These are phyloP conservation scores for Grosmannia clavigera DNA, from an alignment of 2,329 filamentous ascomycete species.

Conservation along the genomic window DNA sequence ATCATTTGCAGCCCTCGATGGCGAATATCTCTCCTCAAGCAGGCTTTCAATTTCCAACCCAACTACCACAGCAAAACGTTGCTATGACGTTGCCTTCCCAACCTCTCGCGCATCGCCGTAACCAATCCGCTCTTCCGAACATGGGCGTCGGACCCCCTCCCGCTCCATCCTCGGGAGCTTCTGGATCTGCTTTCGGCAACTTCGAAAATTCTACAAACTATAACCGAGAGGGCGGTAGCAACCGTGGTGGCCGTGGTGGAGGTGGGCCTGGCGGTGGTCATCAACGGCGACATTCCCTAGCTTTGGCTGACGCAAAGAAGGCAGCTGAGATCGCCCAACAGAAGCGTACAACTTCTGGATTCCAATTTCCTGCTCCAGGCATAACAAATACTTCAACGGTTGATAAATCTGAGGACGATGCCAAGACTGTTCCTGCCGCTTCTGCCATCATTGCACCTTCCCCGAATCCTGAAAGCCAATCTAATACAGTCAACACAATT, in stretches of 20 bases:
- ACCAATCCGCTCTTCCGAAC: conserved; percentile 90
- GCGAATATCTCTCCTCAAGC: conserved; percentile 65
- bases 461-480: conserved; percentile 16
- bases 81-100: conserved; percentile 66
- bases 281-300: conserved; percentile 86
- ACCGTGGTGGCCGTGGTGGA: conserved; percentile 26
- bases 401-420: conserved; percentile 45
- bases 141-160: conserved; percentile 82
- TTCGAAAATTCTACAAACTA: conserved; percentile 52
- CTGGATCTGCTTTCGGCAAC: conserved; percentile 66
- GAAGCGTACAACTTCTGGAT: conserved; percentile 85
- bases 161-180: conserved; percentile 82
- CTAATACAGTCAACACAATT: background rate
- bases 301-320: conserved; percentile 92
- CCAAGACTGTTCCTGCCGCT: conserved; percentile 20
- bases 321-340: conserved; percentile 93
- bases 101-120: conserved; percentile 81
- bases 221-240: conserved; percentile 54
- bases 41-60: conserved; percentile 80
- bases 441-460: conserved; percentile 17
- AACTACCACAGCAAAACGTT: conserved; percentile 60
- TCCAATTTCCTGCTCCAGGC: conserved; percentile 80
- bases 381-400: conserved; percentile 44
- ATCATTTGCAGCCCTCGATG: conserved; percentile 69
- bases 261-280: conserved; percentile 65